Evolutionary conservation across 805 yeast genomes (phyloP).

Genomic region (Candida hungchunana): DNA sequence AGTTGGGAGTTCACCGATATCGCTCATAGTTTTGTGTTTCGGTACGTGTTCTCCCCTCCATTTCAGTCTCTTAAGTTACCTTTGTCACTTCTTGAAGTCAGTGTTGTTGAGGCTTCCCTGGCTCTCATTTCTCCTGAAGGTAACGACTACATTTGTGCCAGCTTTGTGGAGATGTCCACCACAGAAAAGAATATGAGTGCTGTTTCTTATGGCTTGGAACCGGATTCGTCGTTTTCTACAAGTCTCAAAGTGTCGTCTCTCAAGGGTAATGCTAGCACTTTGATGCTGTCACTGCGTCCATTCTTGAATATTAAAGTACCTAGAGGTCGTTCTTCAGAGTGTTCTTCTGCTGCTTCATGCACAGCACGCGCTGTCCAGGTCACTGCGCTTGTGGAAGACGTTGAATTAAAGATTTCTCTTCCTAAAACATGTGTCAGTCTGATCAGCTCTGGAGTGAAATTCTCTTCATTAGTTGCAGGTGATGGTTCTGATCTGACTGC

Average conservation of each 20-base stretch:
- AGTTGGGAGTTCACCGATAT: conserved; percentile 81
- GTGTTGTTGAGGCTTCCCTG: conserved; percentile 29
- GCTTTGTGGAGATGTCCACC: conserved; percentile 27
- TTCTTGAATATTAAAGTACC: conserved; percentile 4
- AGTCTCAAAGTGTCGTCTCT: conserved; percentile 6
- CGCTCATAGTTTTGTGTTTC: conserved; percentile 52
- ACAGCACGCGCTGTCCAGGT: conserved; percentile 1
- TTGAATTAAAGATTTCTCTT: conserved; percentile 10
- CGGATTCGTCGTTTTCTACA: not conserved
- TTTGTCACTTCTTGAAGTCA: conserved; percentile 21
- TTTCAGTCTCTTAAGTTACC: conserved; percentile 1
- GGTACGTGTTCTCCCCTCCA: conserved; percentile 37
- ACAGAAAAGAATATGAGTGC: conserved; percentile 2
- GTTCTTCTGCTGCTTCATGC: not conserved
- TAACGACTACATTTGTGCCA: conserved; percentile 25
- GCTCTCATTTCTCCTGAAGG: conserved; percentile 7
- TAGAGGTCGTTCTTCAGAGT: not conserved
- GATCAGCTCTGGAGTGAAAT: conserved; percentile 8
- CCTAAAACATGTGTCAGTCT: conserved; percentile 8
- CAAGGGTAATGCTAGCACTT: conserved; percentile 8
- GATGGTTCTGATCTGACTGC: conserved; percentile 1
- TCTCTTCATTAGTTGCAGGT: not conserved
- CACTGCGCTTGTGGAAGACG: conserved; percentile 8
- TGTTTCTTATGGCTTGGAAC: not conserved
- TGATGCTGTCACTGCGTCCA: conserved; percentile 6